Base-by-base conservation (phyloP, 1,139 yeast genomes). In the Geotrichum candidum region DNA sequence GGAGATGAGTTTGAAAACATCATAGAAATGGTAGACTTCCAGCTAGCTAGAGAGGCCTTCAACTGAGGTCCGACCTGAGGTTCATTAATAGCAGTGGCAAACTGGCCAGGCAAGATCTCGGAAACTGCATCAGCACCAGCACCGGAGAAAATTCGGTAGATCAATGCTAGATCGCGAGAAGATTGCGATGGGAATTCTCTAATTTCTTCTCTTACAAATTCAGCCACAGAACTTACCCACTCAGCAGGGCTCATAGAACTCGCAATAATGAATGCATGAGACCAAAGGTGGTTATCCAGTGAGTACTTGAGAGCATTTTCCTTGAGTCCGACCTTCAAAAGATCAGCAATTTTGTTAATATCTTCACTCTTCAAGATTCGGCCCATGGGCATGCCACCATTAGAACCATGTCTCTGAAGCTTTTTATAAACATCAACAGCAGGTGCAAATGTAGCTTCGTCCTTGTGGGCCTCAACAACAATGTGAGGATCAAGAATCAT, bases 261-360 rank as follows among this genome's bases (percentile, higher is more conserved):
- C 1, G 96, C 86, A 62, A 92, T 77, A 51, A 90, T 74, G 61
- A 92, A 73, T 0, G 96, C 88, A 72, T 91, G 79, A 0, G 96
- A 84, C 88, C 91, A 91, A 65, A 90, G 89, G 15, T 85, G 83
- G 63, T 83, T 82, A 1, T 82, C 79, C 41, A 90, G 73, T 1
- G 95, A 84, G 62, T 79, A 77, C 35, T 82, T 79, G 60, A 91
- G 75, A 0, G 97, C 97, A 2, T 80, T 82, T 25, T 83, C 84
- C 29, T 84, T 81, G 62, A 85, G 80, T 1, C 97, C 97, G 1
- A 76, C 71, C 69, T 84, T 87, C 58, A 88, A 69, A 33, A 73
- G 68, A 3, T 73, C 65, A 60, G 77, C 74, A 9, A 80, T 63
- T 5, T 61, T 61, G 31, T 64, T 65, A 54, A 72, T 63, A 38